Conservation (phyloP, 345 rosid species). For the Eucalyptus cladocalyx region DNA sequence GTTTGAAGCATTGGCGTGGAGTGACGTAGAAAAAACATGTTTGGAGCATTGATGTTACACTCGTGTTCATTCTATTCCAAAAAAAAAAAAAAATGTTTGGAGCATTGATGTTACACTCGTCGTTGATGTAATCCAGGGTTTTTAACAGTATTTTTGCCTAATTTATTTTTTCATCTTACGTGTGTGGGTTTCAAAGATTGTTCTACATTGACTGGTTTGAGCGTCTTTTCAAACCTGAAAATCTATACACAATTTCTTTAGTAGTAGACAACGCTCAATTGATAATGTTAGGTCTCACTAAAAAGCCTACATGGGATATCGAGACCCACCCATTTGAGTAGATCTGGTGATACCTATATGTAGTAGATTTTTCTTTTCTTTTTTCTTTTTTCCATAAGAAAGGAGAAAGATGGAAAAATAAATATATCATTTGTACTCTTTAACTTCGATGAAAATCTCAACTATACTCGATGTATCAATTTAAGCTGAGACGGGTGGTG, state of each 20-base stretch:
- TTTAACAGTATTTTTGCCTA: background rate
- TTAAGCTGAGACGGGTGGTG: background rate
- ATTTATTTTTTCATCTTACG: background rate
- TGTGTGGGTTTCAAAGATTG: background rate
- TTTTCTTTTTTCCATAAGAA: background rate
- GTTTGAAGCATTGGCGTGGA: background rate
- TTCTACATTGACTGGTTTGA: background rate
- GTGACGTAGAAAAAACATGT: no score
- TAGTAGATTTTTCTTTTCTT: background rate
- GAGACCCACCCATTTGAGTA: background rate
- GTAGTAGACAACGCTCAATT: background rate
- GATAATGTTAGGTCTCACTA: background rate
- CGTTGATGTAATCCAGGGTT: no score
- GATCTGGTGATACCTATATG: background rate
- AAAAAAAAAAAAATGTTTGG: background rate
- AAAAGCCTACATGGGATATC: background rate
- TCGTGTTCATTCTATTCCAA: no score
- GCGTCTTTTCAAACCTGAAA: background rate
- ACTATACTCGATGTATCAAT: background rate
- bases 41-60: background rate
- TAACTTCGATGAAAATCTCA: background rate
- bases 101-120: fast-evolving
- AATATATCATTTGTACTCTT: background rate
- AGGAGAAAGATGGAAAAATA: background rate
- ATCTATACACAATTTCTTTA: background rate